Evolutionary conservation across 495 filamentous ascomycete species (phyloP), one percentile per base, ranked within the genome.

Genomic region (Penicillium dipodomyicola): DNA sequence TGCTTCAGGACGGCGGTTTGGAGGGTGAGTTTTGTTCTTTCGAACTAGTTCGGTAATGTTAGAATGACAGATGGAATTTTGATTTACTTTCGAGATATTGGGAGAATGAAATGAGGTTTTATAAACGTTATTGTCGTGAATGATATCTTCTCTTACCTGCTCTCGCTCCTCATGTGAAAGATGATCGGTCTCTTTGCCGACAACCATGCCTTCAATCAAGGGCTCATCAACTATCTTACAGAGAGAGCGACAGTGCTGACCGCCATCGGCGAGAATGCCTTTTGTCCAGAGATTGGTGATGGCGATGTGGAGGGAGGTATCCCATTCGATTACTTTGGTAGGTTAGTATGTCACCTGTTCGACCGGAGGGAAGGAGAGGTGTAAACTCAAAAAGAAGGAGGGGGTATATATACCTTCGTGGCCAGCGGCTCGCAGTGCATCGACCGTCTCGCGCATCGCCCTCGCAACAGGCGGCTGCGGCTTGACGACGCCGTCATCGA

Each of bases 221-320:
- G 85, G 85, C 52, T 87, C 84, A 9, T 75, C 78, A 1, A 83
- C 80, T 3, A 72, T 52, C 5, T 75, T 71, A 40, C 86, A 78
- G 0, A 76, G 63, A 3, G 67, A 67, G 4, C 60, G 67, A n/a
- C 79, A 80, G 33, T 81, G 74, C 15, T 66, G 66, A 11, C 82
- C 83, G n/a, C 81, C 84, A 60, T 87, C 85, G 41, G 68, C 76
- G 80, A 72, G 82, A 77, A 55, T 82, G 62, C 54, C 73, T 68
- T 59, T 82, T 60, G 76, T 77, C 71, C 64, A 77, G 52, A 67
- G 66, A 4, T 69, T 59, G 19, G 66, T 64, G 25, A 54, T 62
- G 29, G 58, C 37, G 12, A 20, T 56, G 41, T 72, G 68, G 5
- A 64, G 57, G 29, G 58, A 52, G 7, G 67, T 60, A 33, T 75